phyloP scores from a whole-genome alignment of 1,284 basidiomycete genomes.

The Mrakiaceae sp. region DNA sequence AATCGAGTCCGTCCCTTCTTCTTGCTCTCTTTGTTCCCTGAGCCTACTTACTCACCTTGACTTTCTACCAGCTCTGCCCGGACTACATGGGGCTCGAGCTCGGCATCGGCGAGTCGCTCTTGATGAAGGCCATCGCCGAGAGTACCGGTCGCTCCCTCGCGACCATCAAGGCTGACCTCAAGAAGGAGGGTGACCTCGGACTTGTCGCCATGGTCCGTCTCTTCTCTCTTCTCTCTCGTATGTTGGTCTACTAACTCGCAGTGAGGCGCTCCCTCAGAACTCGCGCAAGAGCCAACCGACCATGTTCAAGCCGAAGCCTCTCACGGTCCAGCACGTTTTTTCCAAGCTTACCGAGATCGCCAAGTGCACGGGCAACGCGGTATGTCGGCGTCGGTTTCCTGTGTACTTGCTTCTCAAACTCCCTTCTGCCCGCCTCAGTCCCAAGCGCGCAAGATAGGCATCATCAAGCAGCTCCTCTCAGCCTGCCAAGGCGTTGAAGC shows the following conservation, averaged over 20 bases:
- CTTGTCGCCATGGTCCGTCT: constrained; percentile 78
- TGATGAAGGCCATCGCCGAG: constrained; percentile 92
- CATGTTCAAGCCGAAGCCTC: constrained; percentile 82
- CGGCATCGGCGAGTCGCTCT: constrained; percentile 87
- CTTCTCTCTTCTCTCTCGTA: neutral
- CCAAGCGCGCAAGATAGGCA: constrained; percentile 86
- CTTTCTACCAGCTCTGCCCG: constrained; percentile 60
- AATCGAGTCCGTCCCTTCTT: constrained; percentile 57
- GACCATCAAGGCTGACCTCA: constrained; percentile 81
- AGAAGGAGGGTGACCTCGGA: constrained; percentile 89
- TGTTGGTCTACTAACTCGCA: neutral
- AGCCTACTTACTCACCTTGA: neutral
- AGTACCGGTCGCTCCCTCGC: constrained; percentile 77
- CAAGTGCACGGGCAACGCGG: constrained; percentile 66
- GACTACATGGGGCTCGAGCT: constrained; percentile 94
- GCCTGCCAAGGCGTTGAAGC: constrained; percentile 75
- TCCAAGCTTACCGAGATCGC: constrained; percentile 77
- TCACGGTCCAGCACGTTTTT: constrained; percentile 84
- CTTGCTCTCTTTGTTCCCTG: neutral
- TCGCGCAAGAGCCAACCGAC: constrained; percentile 91
- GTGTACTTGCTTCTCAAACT: neutral
- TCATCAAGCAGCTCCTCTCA: constrained; percentile 88
- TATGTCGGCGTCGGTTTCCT: constrained; percentile 34
- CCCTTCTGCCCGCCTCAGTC: constrained; percentile 46
- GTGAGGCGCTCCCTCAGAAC: constrained; percentile 42